These are phyloP conservation scores for Starmera dryadoides DNA, from an alignment of 805 yeast species.

Conservation along the genomic window DNA sequence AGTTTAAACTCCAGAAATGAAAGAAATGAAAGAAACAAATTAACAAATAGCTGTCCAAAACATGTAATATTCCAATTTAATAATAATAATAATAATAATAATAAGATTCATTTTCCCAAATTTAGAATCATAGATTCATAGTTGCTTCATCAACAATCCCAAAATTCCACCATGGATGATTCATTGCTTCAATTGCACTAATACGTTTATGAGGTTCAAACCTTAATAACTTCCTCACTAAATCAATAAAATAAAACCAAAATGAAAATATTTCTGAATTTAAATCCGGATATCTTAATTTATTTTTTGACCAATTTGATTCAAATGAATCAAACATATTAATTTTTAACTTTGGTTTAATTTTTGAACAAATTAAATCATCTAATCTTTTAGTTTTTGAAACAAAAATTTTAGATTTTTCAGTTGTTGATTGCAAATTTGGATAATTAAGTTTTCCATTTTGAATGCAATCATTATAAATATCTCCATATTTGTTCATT, in stretches of 20 bases:
- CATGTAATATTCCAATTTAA: too few relatives aligned
- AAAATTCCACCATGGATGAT: slow-evolving; percentile 75
- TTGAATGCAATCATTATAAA: neutral
- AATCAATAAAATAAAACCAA: slow-evolving; percentile 78
- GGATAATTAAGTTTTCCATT: slow-evolving; percentile 29
- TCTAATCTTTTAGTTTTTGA: slow-evolving; percentile 34
- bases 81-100: too few relatives aligned
- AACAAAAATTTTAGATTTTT: slow-evolving; percentile 30
- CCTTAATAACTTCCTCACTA: slow-evolving; percentile 55
- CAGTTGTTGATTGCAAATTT: slow-evolving; percentile 26
- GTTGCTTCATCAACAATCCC: slow-evolving; percentile 51
- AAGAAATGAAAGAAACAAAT: too few relatives aligned
- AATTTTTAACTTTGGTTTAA: slow-evolving; percentile 18
- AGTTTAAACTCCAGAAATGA: too few relatives aligned
- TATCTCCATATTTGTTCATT: slow-evolving; percentile 2
- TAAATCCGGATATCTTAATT: slow-evolving; percentile 25
- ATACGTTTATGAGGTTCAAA: slow-evolving; percentile 69
- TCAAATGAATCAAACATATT: slow-evolving; percentile 14
- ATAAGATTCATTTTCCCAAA: too few relatives aligned
- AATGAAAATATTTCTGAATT: slow-evolving; percentile 62
- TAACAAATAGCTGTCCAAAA: too few relatives aligned
- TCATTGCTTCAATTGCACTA: slow-evolving; percentile 68
- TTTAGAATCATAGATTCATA: too few relatives aligned
- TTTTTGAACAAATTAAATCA: slow-evolving; percentile 31
- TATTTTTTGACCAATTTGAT: slow-evolving; percentile 14